phyloP scores from a whole-genome alignment of 768 basidiomycete genomes.

The Leucocoprinus birnbaumii region DNA sequence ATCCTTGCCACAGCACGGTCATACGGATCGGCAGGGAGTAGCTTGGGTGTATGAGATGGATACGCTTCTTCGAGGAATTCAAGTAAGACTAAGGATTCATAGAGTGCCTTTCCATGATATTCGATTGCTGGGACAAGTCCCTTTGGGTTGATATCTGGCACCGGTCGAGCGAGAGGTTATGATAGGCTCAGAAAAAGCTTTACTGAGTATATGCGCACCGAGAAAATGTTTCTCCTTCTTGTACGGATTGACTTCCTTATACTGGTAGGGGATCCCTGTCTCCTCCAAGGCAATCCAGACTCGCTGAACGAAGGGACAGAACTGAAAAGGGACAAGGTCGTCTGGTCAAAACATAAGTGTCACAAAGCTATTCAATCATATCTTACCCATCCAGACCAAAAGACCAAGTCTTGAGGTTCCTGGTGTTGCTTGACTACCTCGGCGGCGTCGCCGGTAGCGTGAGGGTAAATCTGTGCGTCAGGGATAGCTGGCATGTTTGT shows the following conservation, averaged over 20 bases:
- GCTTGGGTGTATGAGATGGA: conserved; percentile 35
- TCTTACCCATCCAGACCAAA: conserved; percentile 59
- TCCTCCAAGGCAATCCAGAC: conserved; percentile 69
- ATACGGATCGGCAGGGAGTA: conserved; percentile 48
- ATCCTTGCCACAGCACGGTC: conserved; percentile 50
- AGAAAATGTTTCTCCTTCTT: conserved; percentile 61
- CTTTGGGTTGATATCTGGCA: conserved; percentile 55
- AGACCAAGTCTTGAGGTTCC: conserved; percentile 49
- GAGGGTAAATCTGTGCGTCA: conserved; percentile 43
- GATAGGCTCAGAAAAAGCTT: too few species aligned
- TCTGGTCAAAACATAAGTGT: too few species aligned
- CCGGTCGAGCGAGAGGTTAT: too few species aligned
- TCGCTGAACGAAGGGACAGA: conserved; percentile 60
- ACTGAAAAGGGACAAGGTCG: conserved; percentile 26
- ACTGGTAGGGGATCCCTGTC: conserved; percentile 63
- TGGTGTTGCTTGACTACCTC: conserved; percentile 50
- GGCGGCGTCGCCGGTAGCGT: conserved; percentile 55
- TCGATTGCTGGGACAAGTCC: conserved; percentile 60
- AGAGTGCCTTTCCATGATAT: conserved; percentile 54
- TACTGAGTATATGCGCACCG: conserved; percentile 25
- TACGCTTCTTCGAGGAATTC: conserved; percentile 62
- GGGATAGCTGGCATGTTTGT: too few species aligned
- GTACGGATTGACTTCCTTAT: conserved; percentile 68
- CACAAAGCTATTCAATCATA: not conserved
- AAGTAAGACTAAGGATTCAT: conserved; percentile 62